phyloP scores from a whole-genome alignment of 2,329 filamentous ascomycete genomes.

The Rhytidhysteron rufulum region DNA sequence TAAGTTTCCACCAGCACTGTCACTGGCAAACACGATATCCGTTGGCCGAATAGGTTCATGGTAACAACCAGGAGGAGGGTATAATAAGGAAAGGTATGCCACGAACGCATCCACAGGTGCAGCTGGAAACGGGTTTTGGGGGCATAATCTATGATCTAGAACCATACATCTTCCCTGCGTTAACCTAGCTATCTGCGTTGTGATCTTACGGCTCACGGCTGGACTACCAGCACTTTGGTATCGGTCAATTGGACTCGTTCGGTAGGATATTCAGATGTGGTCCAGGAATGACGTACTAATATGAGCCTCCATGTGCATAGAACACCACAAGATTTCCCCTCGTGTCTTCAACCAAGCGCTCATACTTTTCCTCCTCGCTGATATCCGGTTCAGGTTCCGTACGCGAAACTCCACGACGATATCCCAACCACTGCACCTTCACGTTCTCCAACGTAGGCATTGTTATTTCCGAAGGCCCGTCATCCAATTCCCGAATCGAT shows the following conservation, averaged over 20 bases:
- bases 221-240: constrained; percentile 4
- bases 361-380: constrained; percentile 60
- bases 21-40: constrained; percentile 65
- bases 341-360: constrained; percentile 61
- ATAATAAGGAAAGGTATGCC: constrained; percentile 66
- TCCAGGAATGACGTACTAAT: constrained; percentile 39
- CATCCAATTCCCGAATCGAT: constrained; percentile 51
- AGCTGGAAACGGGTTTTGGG: constrained; percentile 67
- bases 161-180: constrained; percentile 63
- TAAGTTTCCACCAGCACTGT: constrained; percentile 70
- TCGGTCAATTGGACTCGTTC: neutral
- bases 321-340: constrained; percentile 57
- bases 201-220: constrained; percentile 19
- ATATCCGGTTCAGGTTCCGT: constrained; percentile 50
- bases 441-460: constrained; percentile 54
- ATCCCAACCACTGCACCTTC: constrained; percentile 70
- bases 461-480: constrained; percentile 29
- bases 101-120: constrained; percentile 66
- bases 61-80: constrained; percentile 61
- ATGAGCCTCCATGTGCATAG: constrained; percentile 70
- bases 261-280: neutral
- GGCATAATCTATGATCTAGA: constrained; percentile 69
- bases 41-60: constrained; percentile 60
- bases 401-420: constrained; percentile 51
- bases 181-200: constrained; percentile 58